These are phyloP conservation scores for Verticillium nonalfalfae DNA, from an alignment of 2,329 filamentous ascomycete genomes.

Conservation along the genomic window DNA sequence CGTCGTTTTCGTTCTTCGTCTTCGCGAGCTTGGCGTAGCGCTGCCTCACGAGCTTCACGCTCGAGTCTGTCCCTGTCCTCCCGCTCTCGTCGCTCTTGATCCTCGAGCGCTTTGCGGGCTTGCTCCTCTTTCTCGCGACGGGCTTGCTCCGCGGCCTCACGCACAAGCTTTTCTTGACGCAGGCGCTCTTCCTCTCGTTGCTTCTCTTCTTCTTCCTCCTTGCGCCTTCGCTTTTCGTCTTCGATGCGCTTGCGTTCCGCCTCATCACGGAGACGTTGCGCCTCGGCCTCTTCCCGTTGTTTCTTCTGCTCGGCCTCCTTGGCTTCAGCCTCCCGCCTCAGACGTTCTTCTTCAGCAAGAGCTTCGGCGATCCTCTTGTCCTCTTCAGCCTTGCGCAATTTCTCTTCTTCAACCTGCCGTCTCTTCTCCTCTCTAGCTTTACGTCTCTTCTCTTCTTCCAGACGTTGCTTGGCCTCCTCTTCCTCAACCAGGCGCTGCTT, in stretches of 20 bases:
- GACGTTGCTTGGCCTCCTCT: constrained; percentile 21
- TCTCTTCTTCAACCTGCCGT: constrained; percentile 24
- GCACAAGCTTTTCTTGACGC: constrained; percentile 35
- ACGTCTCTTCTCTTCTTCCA: constrained; percentile 20
- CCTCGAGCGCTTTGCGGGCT: constrained; percentile 43
- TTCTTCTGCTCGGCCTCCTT: constrained; percentile 19
- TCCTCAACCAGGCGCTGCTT: constrained; percentile 24
- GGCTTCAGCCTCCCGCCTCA: constrained; percentile 13
- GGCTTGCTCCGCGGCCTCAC: constrained; percentile 42
- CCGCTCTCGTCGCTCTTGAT: constrained; percentile 32
- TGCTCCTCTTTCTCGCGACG: constrained; percentile 45
- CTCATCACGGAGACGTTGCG: constrained; percentile 14
- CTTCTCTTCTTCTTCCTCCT: constrained; percentile 27
- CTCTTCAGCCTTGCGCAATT: constrained; percentile 15
- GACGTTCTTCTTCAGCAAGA: not conserved
- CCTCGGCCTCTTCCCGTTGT: constrained; percentile 11
- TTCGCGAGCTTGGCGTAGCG: constrained; percentile 41
- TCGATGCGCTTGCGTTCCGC: constrained; percentile 28
- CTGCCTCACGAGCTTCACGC: constrained; percentile 43
- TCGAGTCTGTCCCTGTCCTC: constrained; percentile 39
- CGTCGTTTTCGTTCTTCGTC: constrained; percentile 46
- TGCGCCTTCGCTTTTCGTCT: constrained; percentile 29
- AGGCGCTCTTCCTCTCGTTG: constrained; percentile 38
- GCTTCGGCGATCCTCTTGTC: constrained; percentile 12
- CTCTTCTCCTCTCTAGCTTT: constrained; percentile 15